Conservation (phyloP, 1,284 basidiomycete species). For the Malassezia restricta region DNA sequence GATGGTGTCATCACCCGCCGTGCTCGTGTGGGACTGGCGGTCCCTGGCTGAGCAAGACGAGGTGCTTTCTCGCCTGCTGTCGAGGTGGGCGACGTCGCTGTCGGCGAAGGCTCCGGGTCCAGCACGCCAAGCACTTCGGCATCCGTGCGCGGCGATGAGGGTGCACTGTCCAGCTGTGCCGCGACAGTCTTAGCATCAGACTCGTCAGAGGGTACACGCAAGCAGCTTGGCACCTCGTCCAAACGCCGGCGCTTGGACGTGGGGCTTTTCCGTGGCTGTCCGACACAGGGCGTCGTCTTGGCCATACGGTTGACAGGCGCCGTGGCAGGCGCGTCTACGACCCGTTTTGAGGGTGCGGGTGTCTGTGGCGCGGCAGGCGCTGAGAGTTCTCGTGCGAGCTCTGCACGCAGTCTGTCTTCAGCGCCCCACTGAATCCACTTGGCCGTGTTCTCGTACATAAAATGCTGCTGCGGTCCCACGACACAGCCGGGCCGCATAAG, state of each 20-base stretch:
- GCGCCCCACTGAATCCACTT: slow-evolving; percentile 40
- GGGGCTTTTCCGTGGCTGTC: slow-evolving; percentile 42
- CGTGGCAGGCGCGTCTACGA: slow-evolving; percentile 2
- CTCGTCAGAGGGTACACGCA: slow-evolving; percentile 7
- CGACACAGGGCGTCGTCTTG: slow-evolving; percentile 43
- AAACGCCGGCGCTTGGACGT: slow-evolving; percentile 29
- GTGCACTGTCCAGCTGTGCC: neutral
- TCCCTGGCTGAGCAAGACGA: neutral
- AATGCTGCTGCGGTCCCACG: slow-evolving; percentile 71
- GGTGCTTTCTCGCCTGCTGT: neutral
- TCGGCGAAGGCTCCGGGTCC: neutral
- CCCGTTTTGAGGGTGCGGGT: slow-evolving; percentile 3
- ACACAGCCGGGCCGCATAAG: slow-evolving; percentile 91
- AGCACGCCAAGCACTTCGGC: slow-evolving; percentile 14
- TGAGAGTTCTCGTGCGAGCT: slow-evolving; percentile 17
- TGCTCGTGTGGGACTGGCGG: neutral
- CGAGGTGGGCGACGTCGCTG: neutral
- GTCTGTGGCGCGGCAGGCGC: slow-evolving; percentile 5
- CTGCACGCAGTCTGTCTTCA: slow-evolving; percentile 19
- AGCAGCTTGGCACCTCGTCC: neutral
- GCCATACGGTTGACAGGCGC: slow-evolving; percentile 6
- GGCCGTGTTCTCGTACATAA: slow-evolving; percentile 66
- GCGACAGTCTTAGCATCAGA: slow-evolving; percentile 6
- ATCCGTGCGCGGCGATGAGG: slow-evolving; percentile 2
- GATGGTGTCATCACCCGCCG: slow-evolving; percentile 8